These are phyloP conservation scores for Mycena rebaudengoi DNA, from an alignment of 768 basidiomycete genomes.

Conservation along the genomic window DNA sequence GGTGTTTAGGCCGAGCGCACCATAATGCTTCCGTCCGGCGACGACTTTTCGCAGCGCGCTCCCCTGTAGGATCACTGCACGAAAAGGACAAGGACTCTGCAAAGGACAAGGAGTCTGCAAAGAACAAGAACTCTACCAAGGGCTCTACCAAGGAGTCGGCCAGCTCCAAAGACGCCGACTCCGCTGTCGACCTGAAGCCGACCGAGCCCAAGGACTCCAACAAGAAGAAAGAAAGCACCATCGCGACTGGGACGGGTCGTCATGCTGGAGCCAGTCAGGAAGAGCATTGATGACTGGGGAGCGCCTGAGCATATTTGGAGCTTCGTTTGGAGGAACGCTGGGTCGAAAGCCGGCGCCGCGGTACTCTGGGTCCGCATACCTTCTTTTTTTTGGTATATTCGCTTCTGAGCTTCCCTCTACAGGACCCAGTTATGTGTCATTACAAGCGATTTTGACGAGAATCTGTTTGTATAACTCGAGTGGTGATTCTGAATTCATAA, in stretches of 20 bases:
- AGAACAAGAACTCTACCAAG: constrained; percentile 42
- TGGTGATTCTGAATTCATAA: too few species aligned
- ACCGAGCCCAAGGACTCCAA: constrained; percentile 25
- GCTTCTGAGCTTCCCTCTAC: background rate
- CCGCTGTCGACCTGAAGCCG: constrained; percentile 9
- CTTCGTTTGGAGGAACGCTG: constrained; percentile 64
- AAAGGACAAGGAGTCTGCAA: too few species aligned
- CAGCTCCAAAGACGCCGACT: constrained; percentile 18
- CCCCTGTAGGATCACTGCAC: constrained; percentile 19
- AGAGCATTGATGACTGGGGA: constrained; percentile 63
- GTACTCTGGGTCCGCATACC: constrained; percentile 63
- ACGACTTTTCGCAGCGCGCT: constrained; percentile 59
- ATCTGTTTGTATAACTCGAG: too few species aligned
- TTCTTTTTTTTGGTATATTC: background rate
- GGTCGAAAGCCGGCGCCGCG: constrained; percentile 86
- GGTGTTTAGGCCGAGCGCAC: background rate
- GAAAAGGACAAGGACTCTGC: constrained; percentile 42
- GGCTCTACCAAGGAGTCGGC: constrained; percentile 38
- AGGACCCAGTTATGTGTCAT: too few species aligned
- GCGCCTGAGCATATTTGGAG: constrained; percentile 86
- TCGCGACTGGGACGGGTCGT: constrained; percentile 32
- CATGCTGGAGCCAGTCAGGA: constrained; percentile 59
- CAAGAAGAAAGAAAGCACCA: constrained; percentile 37
- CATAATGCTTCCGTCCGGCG: constrained; percentile 47
- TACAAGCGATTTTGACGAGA: too few species aligned